Evolutionary conservation across 306 rosid species (phyloP).

Genomic region (Pterocarpus macrocarpus): DNA sequence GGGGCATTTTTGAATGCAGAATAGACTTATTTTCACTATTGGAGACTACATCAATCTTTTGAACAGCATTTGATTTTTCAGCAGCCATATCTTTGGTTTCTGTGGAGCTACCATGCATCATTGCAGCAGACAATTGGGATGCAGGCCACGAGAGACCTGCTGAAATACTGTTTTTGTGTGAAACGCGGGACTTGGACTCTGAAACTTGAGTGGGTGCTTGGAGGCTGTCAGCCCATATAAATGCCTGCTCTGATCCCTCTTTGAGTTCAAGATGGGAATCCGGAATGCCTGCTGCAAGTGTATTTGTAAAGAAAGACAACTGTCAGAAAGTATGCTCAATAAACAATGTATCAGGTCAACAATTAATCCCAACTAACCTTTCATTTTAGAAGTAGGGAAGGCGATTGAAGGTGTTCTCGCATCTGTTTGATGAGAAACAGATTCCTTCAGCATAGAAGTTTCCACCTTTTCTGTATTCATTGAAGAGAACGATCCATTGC

Average conservation of each 20-base stretch:
- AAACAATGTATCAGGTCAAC: not conserved
- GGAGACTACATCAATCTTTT: constrained; percentile 49
- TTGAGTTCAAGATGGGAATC: constrained; percentile 50
- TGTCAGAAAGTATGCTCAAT: constrained; percentile 33
- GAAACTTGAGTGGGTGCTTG: constrained; percentile 47
- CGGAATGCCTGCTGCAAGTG: constrained; percentile 51
- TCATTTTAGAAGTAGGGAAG: constrained; percentile 52
- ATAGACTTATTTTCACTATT: constrained; percentile 54
- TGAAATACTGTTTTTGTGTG: constrained; percentile 49
- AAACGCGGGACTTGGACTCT: constrained; percentile 51
- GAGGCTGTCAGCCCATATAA: constrained; percentile 47
- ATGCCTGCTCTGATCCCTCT: constrained; percentile 53
- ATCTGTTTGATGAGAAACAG: constrained; percentile 54
- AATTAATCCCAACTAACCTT: constrained; percentile 56
- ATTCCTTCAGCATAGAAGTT: constrained; percentile 50
- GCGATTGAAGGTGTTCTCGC: constrained; percentile 51
- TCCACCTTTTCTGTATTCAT: constrained; percentile 50
- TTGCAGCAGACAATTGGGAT: constrained; percentile 50
- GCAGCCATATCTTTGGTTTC: constrained; percentile 46
- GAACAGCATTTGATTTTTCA: constrained; percentile 47
- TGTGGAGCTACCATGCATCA: constrained; percentile 40
- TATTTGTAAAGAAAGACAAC: constrained; percentile 35
- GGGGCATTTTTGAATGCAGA: constrained; percentile 45
- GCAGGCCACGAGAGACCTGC: constrained; percentile 46
- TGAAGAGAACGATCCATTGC: constrained; percentile 47